A percentile compares a stretch with the other conserved stretches of the same genome.
These are phyloP conservation scores for Eimeria acervulina DNA, from an alignment of 169 alveolate species.

Conservation along the genomic window DNA sequence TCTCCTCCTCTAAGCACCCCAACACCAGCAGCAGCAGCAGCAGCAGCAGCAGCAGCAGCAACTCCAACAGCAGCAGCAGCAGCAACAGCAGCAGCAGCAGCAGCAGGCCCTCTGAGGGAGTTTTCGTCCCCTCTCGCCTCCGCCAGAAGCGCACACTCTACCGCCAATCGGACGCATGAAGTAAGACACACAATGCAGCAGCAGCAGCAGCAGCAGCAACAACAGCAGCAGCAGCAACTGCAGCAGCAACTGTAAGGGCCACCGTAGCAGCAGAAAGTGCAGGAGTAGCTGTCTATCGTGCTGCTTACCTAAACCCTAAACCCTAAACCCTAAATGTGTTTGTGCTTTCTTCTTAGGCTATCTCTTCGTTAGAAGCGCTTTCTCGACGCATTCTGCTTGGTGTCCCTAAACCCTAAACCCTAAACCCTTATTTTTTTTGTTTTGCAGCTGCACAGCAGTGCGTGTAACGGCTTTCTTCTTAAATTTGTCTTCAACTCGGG, in stretches of 20 bases:
- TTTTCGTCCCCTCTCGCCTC: not conserved
- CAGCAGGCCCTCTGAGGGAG: not conserved
- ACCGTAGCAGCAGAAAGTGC: not conserved
- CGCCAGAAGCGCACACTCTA: not conserved
- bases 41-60: slow-evolving; percentile 27
- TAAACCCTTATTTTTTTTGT: not conserved
- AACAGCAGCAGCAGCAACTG: not conserved
- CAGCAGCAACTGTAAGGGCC: not conserved
- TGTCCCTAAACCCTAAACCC: slow-evolving; percentile 29
- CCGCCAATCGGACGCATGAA: not conserved
- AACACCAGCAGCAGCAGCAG: slow-evolving; percentile 14
- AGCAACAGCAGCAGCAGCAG: slow-evolving; percentile 2
- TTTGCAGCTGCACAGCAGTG: not conserved
- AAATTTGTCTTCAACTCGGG: not conserved
- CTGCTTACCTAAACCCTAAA: not conserved
- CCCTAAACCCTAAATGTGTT: not conserved
- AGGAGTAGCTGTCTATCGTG: not conserved
- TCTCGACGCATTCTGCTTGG: not conserved
- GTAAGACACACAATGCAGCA: not conserved
- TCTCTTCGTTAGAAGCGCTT: not conserved
- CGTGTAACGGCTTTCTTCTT: not conserved
- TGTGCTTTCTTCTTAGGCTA: not conserved
- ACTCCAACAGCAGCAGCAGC: not conserved
- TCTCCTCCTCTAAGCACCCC: not conserved
- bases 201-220: not conserved